Percentiles rank a stretch among this genome's conserved stretches.
Evolutionary conservation across 495 filamentous ascomycete genomes (phyloP).

Genomic region (Elasticomyces elasticus): DNA sequence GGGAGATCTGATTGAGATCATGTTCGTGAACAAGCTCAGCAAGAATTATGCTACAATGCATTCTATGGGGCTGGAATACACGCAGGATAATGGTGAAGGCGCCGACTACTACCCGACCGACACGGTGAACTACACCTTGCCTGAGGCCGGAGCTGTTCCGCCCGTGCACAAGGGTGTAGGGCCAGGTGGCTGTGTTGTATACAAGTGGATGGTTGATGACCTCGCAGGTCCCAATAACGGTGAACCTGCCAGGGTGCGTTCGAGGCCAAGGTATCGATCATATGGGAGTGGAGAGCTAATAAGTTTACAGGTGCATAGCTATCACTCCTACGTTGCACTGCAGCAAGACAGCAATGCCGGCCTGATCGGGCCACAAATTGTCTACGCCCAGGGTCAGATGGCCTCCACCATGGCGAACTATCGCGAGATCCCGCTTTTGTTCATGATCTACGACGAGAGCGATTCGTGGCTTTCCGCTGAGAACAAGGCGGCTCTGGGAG

Average conservation of each 20-base stretch:
- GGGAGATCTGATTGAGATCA: conserved; percentile 29
- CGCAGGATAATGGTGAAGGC: conserved; percentile 12
- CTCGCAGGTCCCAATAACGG: not conserved
- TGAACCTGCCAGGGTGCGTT: not conserved
- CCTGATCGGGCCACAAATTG: conserved; percentile 15
- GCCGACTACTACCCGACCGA: conserved; percentile 6
- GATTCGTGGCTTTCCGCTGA: conserved; percentile 15
- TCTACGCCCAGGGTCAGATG: conserved; percentile 17
- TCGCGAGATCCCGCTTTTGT: conserved; percentile 18
- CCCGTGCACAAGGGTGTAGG: conserved; percentile 2
- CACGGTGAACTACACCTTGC: conserved; percentile 16
- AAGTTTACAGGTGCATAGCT: conserved; percentile 5
- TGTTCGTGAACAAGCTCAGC: conserved; percentile 24
- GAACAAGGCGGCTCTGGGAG: conserved; percentile 1
- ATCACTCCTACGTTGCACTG: conserved; percentile 16
- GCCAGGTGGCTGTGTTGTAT: conserved; percentile 14
- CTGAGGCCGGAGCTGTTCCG: conserved; percentile 9
- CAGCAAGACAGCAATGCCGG: conserved; percentile 18
- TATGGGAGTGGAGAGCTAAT: not conserved
- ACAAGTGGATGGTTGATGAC: conserved; percentile 15
- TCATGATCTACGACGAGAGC: conserved; percentile 15
- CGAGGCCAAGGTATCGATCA: not conserved
- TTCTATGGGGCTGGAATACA: conserved; percentile 23
- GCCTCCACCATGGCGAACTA: conserved; percentile 13
- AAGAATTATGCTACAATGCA: conserved; percentile 26